Evolutionary conservation across 2,329 filamentous ascomycete genomes (phyloP), one percentile per base, ranked within the genome.

Genomic region (Fusarium proliferatum): DNA sequence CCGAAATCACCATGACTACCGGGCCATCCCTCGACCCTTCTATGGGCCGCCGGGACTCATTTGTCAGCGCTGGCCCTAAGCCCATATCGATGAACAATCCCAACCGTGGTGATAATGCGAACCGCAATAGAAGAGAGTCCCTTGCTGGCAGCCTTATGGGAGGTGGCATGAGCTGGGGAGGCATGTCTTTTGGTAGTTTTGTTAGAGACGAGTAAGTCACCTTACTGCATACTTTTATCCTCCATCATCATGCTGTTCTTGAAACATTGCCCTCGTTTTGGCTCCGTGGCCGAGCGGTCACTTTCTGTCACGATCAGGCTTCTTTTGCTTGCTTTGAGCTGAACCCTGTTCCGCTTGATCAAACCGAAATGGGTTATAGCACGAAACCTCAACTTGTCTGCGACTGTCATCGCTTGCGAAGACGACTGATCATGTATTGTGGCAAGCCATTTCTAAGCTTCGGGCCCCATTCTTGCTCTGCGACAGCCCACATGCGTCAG

Each of bases 141-240:
- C 81, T 92, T 39, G 90, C 89, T 21, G 90, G 89, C 55, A 92
- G 90, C 79, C 82, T 92, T 65, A 90, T 91, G 84, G 93, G 91
- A 73, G 93, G 91, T 72, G 95, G 96, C 78, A 95, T 97, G 92
- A 98, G 95, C 84, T 99, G 96, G 95, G 96, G 96, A 80, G 96
- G 95, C 74, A 91, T 97, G 69, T 98, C 96, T 13, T 94, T 98
- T 74, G 96, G 96, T 72, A 98, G 96, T 80, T 98, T 97, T 87
- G 96, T 99, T 83, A 90, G 94, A 82, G 96, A 99, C 85, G 96
- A 99, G 96, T 99, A 91, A 91, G 96, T 86, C 11, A 48, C 49
- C 49, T 66, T 67, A 68, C 60, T 66, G 71, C 68, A 59, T 64
- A 70, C 73, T 30, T 52, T 51, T 13, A 51, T 34, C 30, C 53